These are phyloP conservation scores for Rhytidiadelphus loreus DNA, from an alignment of 225 moss, liverwort and hornwort species.

Conservation along the genomic window DNA sequence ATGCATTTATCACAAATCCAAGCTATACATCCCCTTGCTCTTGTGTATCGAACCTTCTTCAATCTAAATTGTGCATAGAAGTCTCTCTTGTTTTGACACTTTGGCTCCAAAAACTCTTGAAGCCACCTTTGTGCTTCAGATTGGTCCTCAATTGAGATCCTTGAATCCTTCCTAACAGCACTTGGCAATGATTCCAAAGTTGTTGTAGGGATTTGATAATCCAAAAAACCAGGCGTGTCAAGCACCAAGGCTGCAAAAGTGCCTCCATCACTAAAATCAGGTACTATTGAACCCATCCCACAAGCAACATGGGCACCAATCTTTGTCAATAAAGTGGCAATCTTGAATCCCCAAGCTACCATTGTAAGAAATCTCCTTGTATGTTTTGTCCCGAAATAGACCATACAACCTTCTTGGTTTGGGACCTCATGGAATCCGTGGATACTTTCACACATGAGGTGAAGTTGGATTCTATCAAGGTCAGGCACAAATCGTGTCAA, in stretches of 20 bases:
- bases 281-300: background rate
- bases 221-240: background rate
- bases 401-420: background rate
- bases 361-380: background rate
- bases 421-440: background rate
- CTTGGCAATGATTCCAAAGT: background rate
- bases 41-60: fast-evolving
- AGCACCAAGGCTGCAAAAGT: background rate
- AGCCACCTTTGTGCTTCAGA: background rate
- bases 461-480: background rate
- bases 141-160: background rate
- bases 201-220: fast-evolving
- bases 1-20: background rate
- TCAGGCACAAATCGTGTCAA: background rate
- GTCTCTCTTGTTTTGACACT: background rate
- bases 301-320: background rate
- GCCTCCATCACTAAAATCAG: background rate
- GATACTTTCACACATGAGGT: background rate
- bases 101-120: background rate
- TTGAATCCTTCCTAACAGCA: fast-evolving
- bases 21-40: background rate
- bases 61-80: background rate
- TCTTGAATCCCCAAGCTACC: background rate
- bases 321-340: background rate
- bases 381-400: background rate